Conservation (phyloP, 148 eudicot species). For the Chenopodium berlandieri region DNA sequence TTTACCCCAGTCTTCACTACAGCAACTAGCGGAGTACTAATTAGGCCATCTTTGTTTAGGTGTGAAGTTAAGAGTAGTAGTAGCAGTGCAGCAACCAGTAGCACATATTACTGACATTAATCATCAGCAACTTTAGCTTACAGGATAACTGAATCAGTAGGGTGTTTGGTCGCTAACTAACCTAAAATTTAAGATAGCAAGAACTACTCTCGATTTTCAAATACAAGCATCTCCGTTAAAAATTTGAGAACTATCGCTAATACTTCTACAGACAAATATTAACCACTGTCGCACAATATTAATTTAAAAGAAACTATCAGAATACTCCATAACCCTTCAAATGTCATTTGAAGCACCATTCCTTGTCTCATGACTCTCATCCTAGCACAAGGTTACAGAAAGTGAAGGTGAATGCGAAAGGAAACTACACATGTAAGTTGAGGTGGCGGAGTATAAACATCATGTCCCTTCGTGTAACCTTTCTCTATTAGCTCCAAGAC, state of each 20-base stretch:
- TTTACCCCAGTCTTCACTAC: no score
- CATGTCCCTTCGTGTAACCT: background rate
- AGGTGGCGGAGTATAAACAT: constrained; percentile 1
- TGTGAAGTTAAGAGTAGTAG: no score
- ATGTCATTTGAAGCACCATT: background rate
- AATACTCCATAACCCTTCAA: background rate
- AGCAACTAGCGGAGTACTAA: no score
- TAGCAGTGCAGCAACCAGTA: background rate
- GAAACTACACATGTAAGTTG: background rate
- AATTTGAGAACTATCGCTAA: background rate
- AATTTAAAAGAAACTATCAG: constrained; percentile 2
- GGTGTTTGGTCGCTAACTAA: background rate
- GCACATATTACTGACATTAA: background rate
- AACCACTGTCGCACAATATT: background rate
- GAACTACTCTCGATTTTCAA: background rate
- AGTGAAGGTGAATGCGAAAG: background rate
- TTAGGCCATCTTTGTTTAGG: no score
- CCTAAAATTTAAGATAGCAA: background rate
- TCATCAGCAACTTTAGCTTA: no score
- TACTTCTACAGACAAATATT: background rate
- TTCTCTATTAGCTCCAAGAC: constrained; percentile 52
- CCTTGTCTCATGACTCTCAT: background rate
- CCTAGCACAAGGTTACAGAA: constrained; percentile 9
- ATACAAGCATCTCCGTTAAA: background rate
- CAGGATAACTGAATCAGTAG: no score